These are phyloP conservation scores for Rhytidiadelphus loreus DNA, from an alignment of 225 moss, liverwort and hornwort genomes.

Conservation along the genomic window DNA sequence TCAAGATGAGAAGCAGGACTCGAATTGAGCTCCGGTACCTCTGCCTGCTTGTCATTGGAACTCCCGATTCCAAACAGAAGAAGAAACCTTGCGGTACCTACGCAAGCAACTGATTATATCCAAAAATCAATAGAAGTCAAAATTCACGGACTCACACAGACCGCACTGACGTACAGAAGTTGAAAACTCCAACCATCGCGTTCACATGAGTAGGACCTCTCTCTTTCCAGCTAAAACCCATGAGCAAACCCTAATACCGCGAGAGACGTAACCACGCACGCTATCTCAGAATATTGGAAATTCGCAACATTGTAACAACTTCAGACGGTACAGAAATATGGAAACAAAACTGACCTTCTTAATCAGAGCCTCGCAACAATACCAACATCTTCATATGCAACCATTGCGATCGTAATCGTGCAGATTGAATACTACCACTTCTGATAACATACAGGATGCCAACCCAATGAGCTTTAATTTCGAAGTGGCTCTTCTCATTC, in stretches of 20 bases:
- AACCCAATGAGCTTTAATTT: not conserved
- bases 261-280: not conserved
- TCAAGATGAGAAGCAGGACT: slow-evolving; percentile 6
- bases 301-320: not conserved
- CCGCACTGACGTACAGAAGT: not conserved
- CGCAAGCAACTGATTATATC: not conserved
- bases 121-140: not conserved
- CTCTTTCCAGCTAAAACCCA: not conserved
- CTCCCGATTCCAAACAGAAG: not conserved
- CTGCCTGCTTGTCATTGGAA: slow-evolving; percentile 4
- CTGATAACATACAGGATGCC: not conserved
- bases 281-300: not conserved
- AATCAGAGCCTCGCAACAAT: not conserved
- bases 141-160: slow-evolving; percentile 5
- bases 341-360: not conserved
- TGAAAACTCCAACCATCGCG: not conserved
- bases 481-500: not conserved
- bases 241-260: not conserved
- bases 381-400: not conserved
- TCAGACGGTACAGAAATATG: not conserved
- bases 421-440: not conserved
- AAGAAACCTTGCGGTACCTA: not conserved
- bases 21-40: not conserved
- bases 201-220: not conserved
- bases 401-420: not conserved